Evolutionary conservation across 1,284 basidiomycete species (phyloP), one percentile per base, ranked within the genome.

Genomic region (Malassezia sympodialis): DNA sequence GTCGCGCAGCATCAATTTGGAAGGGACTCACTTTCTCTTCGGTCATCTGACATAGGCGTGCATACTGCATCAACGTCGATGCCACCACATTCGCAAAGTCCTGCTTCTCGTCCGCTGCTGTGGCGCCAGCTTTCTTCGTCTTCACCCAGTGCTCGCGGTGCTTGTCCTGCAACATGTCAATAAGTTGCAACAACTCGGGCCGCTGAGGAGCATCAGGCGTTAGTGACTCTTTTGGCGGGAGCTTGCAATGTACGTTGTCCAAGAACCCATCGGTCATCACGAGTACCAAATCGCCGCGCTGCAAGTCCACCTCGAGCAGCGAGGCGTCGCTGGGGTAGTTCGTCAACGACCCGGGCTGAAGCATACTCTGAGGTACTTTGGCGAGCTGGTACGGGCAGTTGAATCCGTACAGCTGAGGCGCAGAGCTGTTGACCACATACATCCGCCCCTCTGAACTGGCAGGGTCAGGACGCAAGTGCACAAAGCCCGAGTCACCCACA

Each of bases 401-500:
- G 67, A 73, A 73, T 26, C 61, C 65, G 43, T 69, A 61, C 44
- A 66, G 67, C 47, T 68, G 69, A 19, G 71, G 67, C 10, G 56
- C 58, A 17, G 63, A 65, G 35, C 59, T 62, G 45, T 66, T 60
- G 14, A 70, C 59, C 11, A 69, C 64, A n/a, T 64, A 59, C 15
- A 68, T 59, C 42, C 65, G 65, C n/a, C 61, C 63, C 12, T 60
- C 64, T 30, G 60, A 56, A 28, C 61, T 63, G 11, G 49, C 58
- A 15, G 60, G 59, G 23, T 52, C 45, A 23, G 66, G 58, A 15
- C 70, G 64, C 53, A 90, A 81, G 52, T 91, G 83, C 58, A 82
- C 78, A 72, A 85, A 90, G 12, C 87, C 86, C 44, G 87, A 89
- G 74, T 91, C 88, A 15, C 88, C 88, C 53, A 91, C 86, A 84